Evolutionary conservation across 2,329 filamentous ascomycete genomes (phyloP).

Genomic region (Onygenales sp.): DNA sequence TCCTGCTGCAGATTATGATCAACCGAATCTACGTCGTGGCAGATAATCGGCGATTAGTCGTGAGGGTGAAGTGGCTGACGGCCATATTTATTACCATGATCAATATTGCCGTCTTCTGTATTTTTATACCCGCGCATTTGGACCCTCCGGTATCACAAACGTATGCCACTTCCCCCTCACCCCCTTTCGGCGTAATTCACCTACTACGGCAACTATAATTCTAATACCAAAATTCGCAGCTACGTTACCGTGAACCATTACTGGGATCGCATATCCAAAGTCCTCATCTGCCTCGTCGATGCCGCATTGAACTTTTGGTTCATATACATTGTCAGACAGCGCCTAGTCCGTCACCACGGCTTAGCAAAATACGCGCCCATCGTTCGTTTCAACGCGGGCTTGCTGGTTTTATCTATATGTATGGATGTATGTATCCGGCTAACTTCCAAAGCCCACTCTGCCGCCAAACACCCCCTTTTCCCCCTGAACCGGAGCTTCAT

Average conservation of each 20-base stretch:
- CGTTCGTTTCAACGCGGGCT: neutral
- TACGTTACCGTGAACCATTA: neutral
- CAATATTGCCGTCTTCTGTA: constrained; percentile 27
- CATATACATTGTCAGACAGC: neutral
- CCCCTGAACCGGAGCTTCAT: too few species aligned
- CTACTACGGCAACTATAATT: neutral
- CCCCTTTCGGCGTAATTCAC: neutral
- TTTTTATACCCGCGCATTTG: constrained; percentile 32
- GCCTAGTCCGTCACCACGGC: neutral
- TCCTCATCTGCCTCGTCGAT: constrained; percentile 27
- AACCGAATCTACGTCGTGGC: constrained; percentile 7
- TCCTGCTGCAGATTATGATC: constrained; percentile 8
- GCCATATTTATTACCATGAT: constrained; percentile 27
- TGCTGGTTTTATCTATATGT: neutral
- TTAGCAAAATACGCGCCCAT: neutral
- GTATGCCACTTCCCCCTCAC: neutral
- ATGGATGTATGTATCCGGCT: neutral
- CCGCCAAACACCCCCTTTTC: too few species aligned
- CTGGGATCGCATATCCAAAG: constrained; percentile 15
- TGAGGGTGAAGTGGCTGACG: constrained; percentile 26
- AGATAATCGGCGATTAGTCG: constrained; percentile 14
- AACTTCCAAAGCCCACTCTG: neutral
- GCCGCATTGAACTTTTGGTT: constrained; percentile 21
- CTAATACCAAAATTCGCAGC: neutral
- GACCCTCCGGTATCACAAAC: constrained; percentile 2